phyloP scores from a whole-genome alignment of 164 flowering plant species.

The Chimonanthus praecox region DNA sequence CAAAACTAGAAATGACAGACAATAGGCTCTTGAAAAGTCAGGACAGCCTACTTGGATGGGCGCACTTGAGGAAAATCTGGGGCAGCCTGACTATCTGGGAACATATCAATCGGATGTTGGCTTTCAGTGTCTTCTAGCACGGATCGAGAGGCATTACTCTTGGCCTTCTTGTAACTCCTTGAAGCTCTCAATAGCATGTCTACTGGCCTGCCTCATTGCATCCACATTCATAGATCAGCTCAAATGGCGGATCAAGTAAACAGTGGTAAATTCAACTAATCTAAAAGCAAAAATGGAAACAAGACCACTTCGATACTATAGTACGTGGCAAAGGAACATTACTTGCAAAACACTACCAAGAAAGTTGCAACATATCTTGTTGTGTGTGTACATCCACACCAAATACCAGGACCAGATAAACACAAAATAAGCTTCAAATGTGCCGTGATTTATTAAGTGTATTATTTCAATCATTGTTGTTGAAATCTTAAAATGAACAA shows the following conservation, averaged over 20 bases:
- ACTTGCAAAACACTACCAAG: too few species aligned
- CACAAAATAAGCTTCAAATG: too few species aligned
- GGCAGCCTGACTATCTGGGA: conserved; percentile 45
- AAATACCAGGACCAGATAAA: too few species aligned
- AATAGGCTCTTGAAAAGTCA: neutral
- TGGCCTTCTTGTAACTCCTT: conserved; percentile 59
- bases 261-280: neutral
- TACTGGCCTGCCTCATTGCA: neutral
- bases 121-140: conserved; percentile 39
- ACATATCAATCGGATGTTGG: conserved; percentile 35
- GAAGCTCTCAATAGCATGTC: conserved; percentile 44
- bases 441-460: too few species aligned
- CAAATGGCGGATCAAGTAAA: neutral
- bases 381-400: too few species aligned
- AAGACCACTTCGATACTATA: too few species aligned
- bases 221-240: neutral
- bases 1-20: neutral
- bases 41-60: neutral
- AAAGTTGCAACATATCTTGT: too few species aligned
- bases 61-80: neutral
- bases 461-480: too few species aligned
- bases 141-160: conserved; percentile 43
- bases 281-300: too few species aligned
- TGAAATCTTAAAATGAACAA: too few species aligned
- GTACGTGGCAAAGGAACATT: too few species aligned